Base-by-base conservation (phyloP, 176 grass and related monocot species). In the Ananas comosus region DNA sequence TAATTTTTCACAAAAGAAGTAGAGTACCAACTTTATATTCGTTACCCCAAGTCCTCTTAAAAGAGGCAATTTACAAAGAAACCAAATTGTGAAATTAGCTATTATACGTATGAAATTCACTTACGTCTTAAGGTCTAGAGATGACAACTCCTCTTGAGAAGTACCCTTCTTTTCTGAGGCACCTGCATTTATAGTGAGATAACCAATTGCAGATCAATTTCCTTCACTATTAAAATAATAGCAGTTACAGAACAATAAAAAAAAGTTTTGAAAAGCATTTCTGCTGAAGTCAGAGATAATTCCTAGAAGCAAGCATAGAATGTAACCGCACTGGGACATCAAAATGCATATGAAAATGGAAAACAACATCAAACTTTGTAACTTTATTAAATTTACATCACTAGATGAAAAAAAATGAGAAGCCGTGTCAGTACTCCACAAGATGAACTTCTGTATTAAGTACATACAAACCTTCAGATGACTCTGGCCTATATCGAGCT, bases 121-220 rank as follows among this genome's bases (percentile, higher is more conserved):
- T 85, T 69, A 91, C 92, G 75, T 76, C 75, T 89, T 96, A 71
- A 91, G 79, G 70, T 84, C 78, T 47, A 87, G 77, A 68, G 75
- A 66, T 64, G 83, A 66, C 63, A 89, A 79, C 49, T 87, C 85
- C 51, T 89, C 85, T 17, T 59, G 56, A 47, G 50, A 50, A 59
- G 70, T 78, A n/a, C 63, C 66, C 53, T 66, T 86, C 78, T 80
- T 82, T 74, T 86, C 85, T 11, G 66, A 75, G 47, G 65, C 51
- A 14, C 83, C 92, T 88, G 79, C 73, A 92, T 79, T 69, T 76
- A 68, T 78, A 25, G 79, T 66, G 63, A 28, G 63, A 72, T 70
- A 83, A 13, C 48, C 51, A 50, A 80, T 66, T 63, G 33, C 33
- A 42, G 33, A 7, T 42, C 33, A 42, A 42, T 8, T 48, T 51